A percentile compares a stretch with the other conserved stretches of the same genome.
Conservation (phyloP, 2,329 filamentous ascomycete species). For the Alternaria gaisen region DNA sequence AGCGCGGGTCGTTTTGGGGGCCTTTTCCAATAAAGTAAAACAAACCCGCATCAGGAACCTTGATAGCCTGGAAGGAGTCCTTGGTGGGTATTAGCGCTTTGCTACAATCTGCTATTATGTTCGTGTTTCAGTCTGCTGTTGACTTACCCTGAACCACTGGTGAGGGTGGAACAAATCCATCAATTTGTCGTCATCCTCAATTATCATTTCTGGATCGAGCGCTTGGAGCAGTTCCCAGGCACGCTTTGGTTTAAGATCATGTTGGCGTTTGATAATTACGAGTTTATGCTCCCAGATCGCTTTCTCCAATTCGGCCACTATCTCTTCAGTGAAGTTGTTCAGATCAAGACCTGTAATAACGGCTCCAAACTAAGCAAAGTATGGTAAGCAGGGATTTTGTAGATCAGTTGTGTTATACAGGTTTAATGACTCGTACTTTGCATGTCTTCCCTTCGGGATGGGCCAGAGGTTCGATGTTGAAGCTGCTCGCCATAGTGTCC, state of each 20-base stretch:
- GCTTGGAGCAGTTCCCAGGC: background rate
- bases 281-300: slow-evolving; percentile 1
- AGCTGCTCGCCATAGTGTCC: background rate
- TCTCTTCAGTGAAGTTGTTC: background rate
- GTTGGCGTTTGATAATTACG: slow-evolving; percentile 2
- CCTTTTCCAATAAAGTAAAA: slow-evolving; percentile 7
- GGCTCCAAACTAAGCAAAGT: background rate
- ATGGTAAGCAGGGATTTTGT: no score
- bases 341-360: slow-evolving; percentile 5
- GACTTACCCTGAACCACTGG: background rate
- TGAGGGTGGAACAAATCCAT: background rate
- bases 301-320: background rate
- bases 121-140: background rate
- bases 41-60: slow-evolving; percentile 1
- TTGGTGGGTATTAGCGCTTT: background rate
- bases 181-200: background rate
- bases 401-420: no score
- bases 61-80: background rate
- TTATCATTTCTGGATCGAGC: background rate
- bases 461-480: slow-evolving; percentile 3
- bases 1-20: background rate
- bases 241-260: background rate
- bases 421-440: background rate
- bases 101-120: background rate
- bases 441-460: slow-evolving; percentile 4